A percentile compares a stretch with the other conserved stretches of the same genome.
phyloP scores from a whole-genome alignment of 495 filamentous ascomycete genomes.

The Umbilicaria muhlenbergii region DNA sequence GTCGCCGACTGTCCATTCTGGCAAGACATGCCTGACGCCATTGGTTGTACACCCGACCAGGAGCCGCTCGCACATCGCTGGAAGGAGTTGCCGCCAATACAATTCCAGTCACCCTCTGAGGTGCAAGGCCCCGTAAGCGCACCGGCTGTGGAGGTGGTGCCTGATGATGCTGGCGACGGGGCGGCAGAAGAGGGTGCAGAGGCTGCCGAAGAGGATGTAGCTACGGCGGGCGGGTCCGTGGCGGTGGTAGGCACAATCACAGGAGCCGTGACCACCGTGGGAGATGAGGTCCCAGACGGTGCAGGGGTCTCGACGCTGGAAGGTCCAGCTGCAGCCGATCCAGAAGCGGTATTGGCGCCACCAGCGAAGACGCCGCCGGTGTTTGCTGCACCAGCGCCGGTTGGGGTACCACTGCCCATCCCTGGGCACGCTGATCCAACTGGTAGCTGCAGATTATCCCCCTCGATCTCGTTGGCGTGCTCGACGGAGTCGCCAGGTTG shows the following conservation, averaged over 20 bases:
- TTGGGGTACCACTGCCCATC: no score
- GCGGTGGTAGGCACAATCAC: conserved; percentile 8
- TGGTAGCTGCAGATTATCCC: no score
- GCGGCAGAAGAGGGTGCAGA: conserved; percentile 6
- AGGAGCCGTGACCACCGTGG: conserved; percentile 2
- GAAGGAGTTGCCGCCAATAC: conserved; percentile 42
- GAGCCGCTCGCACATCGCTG: conserved; percentile 48
- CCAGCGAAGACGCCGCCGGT: conserved; percentile 9
- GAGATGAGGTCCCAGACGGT: background rate
- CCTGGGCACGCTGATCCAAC: no score
- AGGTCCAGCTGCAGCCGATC: no score
- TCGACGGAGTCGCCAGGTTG: conserved; percentile 9
- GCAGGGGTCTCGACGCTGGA: no score
- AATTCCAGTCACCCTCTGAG: conserved; percentile 46
- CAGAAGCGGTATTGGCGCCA: no score
- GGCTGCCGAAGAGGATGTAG: conserved; percentile 7
- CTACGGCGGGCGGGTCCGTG: conserved; percentile 11
- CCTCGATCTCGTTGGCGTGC: conserved; percentile 1
- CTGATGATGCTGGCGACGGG: background rate
- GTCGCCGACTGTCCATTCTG: conserved; percentile 29
- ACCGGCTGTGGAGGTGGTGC: no score
- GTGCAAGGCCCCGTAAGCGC: conserved; percentile 27
- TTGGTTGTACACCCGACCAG: conserved; percentile 36
- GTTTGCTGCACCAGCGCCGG: conserved; percentile 13
- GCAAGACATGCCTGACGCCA: conserved; percentile 47